Evolutionary conservation across 2,329 filamentous ascomycete genomes (phyloP).

Genomic region (Fusarium nodosum): DNA sequence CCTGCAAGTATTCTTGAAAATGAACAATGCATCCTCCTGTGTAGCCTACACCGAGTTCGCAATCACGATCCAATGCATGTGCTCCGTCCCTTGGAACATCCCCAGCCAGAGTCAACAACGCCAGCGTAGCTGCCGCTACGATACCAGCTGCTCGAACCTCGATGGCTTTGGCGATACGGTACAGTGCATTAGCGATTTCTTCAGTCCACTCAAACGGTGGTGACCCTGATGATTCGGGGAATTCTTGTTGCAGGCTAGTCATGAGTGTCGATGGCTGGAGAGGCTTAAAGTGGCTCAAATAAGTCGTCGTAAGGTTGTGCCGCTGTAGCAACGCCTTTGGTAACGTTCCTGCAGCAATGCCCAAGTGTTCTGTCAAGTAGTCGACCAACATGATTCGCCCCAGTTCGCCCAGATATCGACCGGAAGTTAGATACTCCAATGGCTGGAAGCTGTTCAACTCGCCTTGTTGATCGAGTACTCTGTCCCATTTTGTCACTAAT

Average conservation of each 20-base stretch:
- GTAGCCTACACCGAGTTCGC: slow-evolving; percentile 80
- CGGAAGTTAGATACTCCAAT: slow-evolving; percentile 87
- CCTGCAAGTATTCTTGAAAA: slow-evolving; percentile 79
- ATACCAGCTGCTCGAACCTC: slow-evolving; percentile 80
- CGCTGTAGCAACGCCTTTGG: slow-evolving; percentile 68
- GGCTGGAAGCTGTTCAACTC: slow-evolving; percentile 83
- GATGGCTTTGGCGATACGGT: slow-evolving; percentile 77
- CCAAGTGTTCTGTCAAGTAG: slow-evolving; percentile 65
- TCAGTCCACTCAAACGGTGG: slow-evolving; percentile 73
- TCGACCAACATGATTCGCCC: slow-evolving; percentile 78
- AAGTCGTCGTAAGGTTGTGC: slow-evolving; percentile 78
- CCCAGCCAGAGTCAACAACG: slow-evolving; percentile 75
- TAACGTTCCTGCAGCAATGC: slow-evolving; percentile 60
- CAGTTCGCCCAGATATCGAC: slow-evolving; percentile 82
- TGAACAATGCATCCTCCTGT: slow-evolving; percentile 85
- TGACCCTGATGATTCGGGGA: slow-evolving; percentile 62
- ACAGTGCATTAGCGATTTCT: slow-evolving; percentile 70
- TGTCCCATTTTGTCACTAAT: slow-evolving; percentile 80
- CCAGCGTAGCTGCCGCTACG: slow-evolving; percentile 79
- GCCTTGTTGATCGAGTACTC: slow-evolving; percentile 73
- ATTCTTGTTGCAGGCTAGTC: slow-evolving; percentile 64
- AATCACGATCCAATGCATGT: slow-evolving; percentile 36
- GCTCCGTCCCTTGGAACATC: slow-evolving; percentile 66
- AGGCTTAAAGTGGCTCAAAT: slow-evolving; percentile 77
- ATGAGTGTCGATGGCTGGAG: slow-evolving; percentile 60